Evolutionary conservation across 331 rosid genomes (phyloP), one percentile per base, ranked within the genome.

Genomic region (Acacia pycnantha): DNA sequence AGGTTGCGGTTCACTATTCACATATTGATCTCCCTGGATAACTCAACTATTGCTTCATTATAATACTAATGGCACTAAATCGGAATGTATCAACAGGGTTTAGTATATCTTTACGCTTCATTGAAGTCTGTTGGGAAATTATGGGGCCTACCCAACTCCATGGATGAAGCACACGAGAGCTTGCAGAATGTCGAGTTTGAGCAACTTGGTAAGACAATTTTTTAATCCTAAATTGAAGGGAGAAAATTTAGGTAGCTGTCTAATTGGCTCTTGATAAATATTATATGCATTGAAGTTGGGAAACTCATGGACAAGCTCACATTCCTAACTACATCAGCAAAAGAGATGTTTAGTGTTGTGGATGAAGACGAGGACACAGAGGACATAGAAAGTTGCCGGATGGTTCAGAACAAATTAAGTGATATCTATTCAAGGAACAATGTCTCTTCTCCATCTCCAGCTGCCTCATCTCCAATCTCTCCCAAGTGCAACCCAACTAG

Each of bases 101-200:
- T 86, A 43, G 66, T 44, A 67, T 73, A 72, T 33, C 82, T 86
- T 35, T 67, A 77, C 66, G 68, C 29, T 50, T 85, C 89, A 0
- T 62, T 86, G 71, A 77, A 56, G 66, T 80, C 65, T 35, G 35
- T 86, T 27, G 78, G 81, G 78, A 54, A 68, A 33, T 80, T 76
- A 22, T 86, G 89, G 89, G 89, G 73, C 77, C 26, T 86, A 37
- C 40, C 19, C 29, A 71, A 66, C 21, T 24, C 50, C n/a, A 58
- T 46, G 47, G 70, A 80, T 22, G 61, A 66, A 61, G 40, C 47
- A 47, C 33, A 77, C 50, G 84, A 76, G 41, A 83, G 51, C 44
- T 44, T 71, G 56, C 81, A 46, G 27, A 47, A 76, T 73, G 66
- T 71, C 79, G 50, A 51, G 41, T 67, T 77, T 21, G 83, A 83